Evolutionary conservation across 768 basidiomycete genomes (phyloP).

Genomic region (Suillus luteus): DNA sequence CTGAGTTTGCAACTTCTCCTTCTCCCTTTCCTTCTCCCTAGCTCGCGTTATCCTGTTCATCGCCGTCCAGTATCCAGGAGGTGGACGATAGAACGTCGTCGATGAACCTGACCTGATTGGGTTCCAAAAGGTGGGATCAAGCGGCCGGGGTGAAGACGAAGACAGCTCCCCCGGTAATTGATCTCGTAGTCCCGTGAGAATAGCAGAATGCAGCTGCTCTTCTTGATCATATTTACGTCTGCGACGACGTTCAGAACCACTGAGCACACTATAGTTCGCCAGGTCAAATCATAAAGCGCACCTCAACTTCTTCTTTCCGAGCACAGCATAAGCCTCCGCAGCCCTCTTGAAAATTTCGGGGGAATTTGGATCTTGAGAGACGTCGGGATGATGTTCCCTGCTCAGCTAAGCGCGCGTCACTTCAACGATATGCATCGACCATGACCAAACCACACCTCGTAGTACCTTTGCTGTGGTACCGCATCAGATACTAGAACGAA

Average conservation of each 20-base stretch:
- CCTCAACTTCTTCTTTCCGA: slow-evolving; percentile 3
- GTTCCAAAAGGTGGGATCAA: slow-evolving; percentile 8
- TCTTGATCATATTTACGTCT: slow-evolving; percentile 4
- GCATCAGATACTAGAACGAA: not conserved
- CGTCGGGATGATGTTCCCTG: slow-evolving; percentile 3
- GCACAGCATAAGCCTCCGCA: slow-evolving; percentile 4
- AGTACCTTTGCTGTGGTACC: not conserved
- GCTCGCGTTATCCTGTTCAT: not conserved
- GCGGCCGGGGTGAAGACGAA: not conserved
- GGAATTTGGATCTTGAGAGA: slow-evolving; percentile 2
- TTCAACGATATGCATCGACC: not conserved
- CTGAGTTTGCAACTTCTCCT: not conserved
- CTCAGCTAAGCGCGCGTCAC: not conserved
- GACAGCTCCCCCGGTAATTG: not conserved
- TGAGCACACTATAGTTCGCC: not conserved
- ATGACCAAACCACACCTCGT: slow-evolving; percentile 4
- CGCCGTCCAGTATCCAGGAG: not conserved
- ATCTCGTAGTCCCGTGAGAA: not conserved
- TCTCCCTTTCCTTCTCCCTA: not conserved
- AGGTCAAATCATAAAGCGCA: not conserved
- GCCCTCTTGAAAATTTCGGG: not conserved
- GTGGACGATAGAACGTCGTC: not conserved
- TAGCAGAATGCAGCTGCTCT: slow-evolving; percentile 7
- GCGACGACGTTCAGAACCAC: not conserved
- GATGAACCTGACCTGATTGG: not conserved